Percentiles rank a stretch among this genome's conserved stretches.
Evolutionary conservation across 2,329 filamentous ascomycete species (phyloP).

Genomic region (Fusarium aywerte): DNA sequence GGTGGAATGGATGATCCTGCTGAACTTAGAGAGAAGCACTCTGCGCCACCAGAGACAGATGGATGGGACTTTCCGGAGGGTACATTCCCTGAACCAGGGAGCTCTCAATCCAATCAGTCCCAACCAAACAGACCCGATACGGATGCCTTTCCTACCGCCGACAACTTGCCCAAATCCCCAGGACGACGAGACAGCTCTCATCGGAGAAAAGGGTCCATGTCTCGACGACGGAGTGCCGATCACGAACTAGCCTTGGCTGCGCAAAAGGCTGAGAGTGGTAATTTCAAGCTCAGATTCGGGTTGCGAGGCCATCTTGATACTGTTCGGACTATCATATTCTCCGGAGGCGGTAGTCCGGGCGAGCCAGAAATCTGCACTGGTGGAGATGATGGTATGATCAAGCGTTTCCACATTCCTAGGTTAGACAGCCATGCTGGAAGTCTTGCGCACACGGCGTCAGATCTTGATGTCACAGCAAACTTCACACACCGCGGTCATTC

Average conservation of each 20-base stretch:
- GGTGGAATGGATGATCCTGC: slow-evolving; percentile 54
- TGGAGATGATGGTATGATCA: slow-evolving; percentile 94
- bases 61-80: slow-evolving; percentile 95
- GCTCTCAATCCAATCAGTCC: slow-evolving; percentile 59
- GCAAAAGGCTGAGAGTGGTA: slow-evolving; percentile 74
- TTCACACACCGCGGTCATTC: slow-evolving; percentile 95
- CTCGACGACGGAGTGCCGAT: slow-evolving; percentile 76
- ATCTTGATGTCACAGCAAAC: slow-evolving; percentile 91
- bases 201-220: slow-evolving; percentile 82
- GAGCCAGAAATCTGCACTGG: slow-evolving; percentile 98
- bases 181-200: slow-evolving; percentile 75
- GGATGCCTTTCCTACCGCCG: slow-evolving; percentile 86
- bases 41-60: slow-evolving; percentile 67
- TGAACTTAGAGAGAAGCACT: slow-evolving; percentile 60
- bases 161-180: slow-evolving; percentile 83
- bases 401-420: slow-evolving; percentile 94
- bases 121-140: slow-evolving; percentile 78
- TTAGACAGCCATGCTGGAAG: slow-evolving; percentile 67
- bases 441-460: slow-evolving; percentile 69
- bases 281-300: slow-evolving; percentile 93
- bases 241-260: slow-evolving; percentile 66
- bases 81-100: slow-evolving; percentile 67
- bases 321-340: slow-evolving; percentile 94
- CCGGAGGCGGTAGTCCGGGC: slow-evolving; percentile 91
- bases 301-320: slow-evolving; percentile 93